Conservation (phyloP, 23 red algal genomes). For the Gracilaria gracilis region DNA sequence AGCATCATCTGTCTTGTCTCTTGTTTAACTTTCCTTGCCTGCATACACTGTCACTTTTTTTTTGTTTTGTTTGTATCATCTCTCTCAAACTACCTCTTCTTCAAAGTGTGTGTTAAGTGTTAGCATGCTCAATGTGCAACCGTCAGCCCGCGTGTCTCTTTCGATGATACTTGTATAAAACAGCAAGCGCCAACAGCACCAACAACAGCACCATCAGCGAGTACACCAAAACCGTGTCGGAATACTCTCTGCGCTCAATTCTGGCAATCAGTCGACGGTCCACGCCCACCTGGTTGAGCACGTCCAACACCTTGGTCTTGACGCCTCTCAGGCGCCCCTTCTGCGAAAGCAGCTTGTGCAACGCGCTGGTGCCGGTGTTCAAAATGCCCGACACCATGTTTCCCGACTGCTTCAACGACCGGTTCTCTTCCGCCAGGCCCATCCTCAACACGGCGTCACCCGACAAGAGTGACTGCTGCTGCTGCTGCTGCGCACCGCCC, state of each 20-base stretch:
- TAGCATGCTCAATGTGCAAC: too few species aligned
- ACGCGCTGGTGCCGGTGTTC: conserved; percentile 32
- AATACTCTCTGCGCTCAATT: conserved; percentile 55
- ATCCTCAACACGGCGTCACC: conserved; percentile 46
- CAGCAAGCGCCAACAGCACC: conserved; percentile 31
- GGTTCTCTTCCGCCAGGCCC: conserved; percentile 37
- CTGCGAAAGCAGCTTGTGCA: conserved; percentile 34
- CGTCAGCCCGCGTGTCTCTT: not conserved
- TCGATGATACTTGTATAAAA: conserved; percentile 61
- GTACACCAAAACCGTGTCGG: conserved; percentile 56
- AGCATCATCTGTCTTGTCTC: not conserved
- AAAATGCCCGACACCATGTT: conserved; percentile 26
- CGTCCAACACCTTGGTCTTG: conserved; percentile 55
- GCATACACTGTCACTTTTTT: too few species aligned
- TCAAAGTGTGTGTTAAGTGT: too few species aligned
- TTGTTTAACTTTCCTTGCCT: too few species aligned
- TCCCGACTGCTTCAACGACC: conserved; percentile 29
- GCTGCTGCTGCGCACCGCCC: not conserved
- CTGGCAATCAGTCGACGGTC: conserved; percentile 48
- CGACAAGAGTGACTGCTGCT: not conserved
- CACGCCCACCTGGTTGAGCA: conserved; percentile 42
- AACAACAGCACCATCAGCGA: conserved; percentile 44
- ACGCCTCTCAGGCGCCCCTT: conserved; percentile 27
- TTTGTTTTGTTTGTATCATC: too few species aligned
- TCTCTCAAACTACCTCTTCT: too few species aligned